A percentile compares a stretch with the other conserved stretches of the same genome.
These are phyloP conservation scores for Cystobasidiaceae sp. DNA, from an alignment of 1,284 basidiomycete species.

Conservation along the genomic window DNA sequence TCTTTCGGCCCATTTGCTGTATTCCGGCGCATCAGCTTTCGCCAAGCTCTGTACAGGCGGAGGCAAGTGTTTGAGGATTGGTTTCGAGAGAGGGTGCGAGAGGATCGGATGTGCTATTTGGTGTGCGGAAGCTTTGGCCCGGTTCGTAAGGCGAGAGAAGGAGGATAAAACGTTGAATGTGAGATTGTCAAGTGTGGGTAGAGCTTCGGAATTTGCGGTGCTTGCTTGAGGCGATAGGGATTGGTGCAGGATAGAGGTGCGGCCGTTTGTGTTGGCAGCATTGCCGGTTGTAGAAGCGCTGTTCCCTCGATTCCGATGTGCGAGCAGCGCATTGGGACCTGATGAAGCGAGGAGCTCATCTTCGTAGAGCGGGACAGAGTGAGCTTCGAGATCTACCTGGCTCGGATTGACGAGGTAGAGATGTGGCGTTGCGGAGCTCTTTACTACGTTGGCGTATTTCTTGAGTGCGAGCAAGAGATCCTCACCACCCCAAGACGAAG, in stretches of 20 bases:
- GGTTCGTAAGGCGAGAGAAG: slow-evolving; percentile 40
- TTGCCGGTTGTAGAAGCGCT: too few relatives aligned
- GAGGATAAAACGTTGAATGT: slow-evolving; percentile 44
- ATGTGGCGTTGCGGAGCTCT: slow-evolving; percentile 68
- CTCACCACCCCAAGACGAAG: slow-evolving; percentile 50
- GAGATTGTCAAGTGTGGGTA: slow-evolving; percentile 41
- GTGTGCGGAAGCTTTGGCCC: slow-evolving; percentile 55
- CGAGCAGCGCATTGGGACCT: slow-evolving; percentile 32
- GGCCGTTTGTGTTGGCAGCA: background rate
- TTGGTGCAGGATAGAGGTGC: slow-evolving; percentile 30
- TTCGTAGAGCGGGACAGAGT: slow-evolving; percentile 50
- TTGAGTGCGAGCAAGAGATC: slow-evolving; percentile 68
- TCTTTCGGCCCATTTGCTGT: slow-evolving; percentile 60
- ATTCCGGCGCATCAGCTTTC: slow-evolving; percentile 55
- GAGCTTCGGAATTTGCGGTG: slow-evolving; percentile 25
- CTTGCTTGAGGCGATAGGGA: slow-evolving; percentile 25
- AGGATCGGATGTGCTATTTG: slow-evolving; percentile 86
- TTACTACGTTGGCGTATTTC: slow-evolving; percentile 64
- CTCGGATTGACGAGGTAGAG: slow-evolving; percentile 90
- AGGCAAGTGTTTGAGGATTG: slow-evolving; percentile 86
- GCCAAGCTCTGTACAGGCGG: slow-evolving; percentile 83
- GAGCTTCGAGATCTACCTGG: slow-evolving; percentile 78
- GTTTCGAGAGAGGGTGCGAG: slow-evolving; percentile 86
- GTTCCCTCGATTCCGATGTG: slow-evolving; percentile 14
- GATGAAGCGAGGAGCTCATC: slow-evolving; percentile 44